These are phyloP conservation scores for Tetrahymena borealis DNA, from an alignment of 73 alveolate species.

Conservation along the genomic window DNA sequence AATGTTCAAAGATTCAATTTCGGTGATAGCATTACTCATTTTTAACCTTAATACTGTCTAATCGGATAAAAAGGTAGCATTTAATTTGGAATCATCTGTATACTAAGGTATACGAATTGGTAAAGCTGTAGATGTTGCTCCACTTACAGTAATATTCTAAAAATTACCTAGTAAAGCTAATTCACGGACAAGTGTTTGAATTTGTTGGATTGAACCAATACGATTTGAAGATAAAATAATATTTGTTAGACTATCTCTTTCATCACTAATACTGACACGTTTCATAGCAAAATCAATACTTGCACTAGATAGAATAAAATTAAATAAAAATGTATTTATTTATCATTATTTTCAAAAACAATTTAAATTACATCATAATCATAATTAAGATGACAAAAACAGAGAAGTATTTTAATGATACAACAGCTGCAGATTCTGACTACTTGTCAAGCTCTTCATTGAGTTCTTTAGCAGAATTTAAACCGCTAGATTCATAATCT, in stretches of 20 bases:
- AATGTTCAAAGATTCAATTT: not conserved
- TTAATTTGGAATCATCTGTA: not conserved
- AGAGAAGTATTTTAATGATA: slow-evolving; percentile 15
- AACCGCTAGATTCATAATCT: slow-evolving; percentile 7
- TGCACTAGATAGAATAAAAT: not conserved
- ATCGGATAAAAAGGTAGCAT: not conserved
- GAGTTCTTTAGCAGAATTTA: slow-evolving; percentile 32
- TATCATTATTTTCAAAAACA: not conserved
- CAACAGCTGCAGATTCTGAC: slow-evolving; percentile 15
- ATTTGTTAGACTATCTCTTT: not conserved
- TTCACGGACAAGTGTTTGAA: not conserved
- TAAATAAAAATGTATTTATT: not conserved
- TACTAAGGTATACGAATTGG: not conserved
- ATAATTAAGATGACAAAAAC: slow-evolving; percentile 4
- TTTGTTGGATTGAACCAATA: not conserved
- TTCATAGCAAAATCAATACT: not conserved
- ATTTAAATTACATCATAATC: slow-evolving; percentile 15
- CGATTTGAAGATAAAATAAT: not conserved
- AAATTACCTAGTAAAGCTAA: not conserved
- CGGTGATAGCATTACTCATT: not conserved
- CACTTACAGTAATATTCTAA: not conserved
- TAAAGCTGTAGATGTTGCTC: too few species aligned
- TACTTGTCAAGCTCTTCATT: slow-evolving; percentile 20
- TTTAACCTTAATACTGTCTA: not conserved
- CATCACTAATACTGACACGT: not conserved